Conservation (phyloP, 2,329 filamentous ascomycete species). For the Fusarium solani-melongenae region DNA sequence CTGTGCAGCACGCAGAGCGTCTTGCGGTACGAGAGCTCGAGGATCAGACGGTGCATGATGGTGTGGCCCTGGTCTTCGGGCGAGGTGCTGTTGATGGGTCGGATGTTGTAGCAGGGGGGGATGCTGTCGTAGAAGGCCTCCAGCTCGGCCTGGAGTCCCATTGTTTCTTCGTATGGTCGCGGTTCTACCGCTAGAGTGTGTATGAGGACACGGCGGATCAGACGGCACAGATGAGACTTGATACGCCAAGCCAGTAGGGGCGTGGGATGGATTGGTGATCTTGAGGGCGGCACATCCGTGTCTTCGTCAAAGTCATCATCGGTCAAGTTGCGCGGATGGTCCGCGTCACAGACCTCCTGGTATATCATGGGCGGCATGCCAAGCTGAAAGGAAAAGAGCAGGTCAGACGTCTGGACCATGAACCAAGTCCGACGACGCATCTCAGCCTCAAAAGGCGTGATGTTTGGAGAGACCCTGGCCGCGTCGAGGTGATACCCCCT, state of each 20-base stretch:
- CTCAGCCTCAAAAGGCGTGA: slow-evolving; percentile 62
- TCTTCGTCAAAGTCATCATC: slow-evolving; percentile 65
- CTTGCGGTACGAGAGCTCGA: slow-evolving; percentile 61
- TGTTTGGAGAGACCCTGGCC: slow-evolving; percentile 50
- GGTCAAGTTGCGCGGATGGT: slow-evolving; percentile 57
- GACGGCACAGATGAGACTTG: slow-evolving; percentile 56
- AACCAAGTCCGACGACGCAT: slow-evolving; percentile 63
- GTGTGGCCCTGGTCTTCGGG: slow-evolving; percentile 57
- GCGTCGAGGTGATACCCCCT: slow-evolving; percentile 65
- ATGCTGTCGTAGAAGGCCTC: slow-evolving; percentile 50
- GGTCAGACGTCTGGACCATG: slow-evolving; percentile 59
- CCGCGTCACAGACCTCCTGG: slow-evolving; percentile 59
- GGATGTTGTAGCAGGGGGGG: slow-evolving; percentile 54
- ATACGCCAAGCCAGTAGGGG: slow-evolving; percentile 55
- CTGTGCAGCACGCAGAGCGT: slow-evolving; percentile 63
- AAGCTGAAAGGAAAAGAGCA: slow-evolving; percentile 63
- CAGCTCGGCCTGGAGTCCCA: slow-evolving; percentile 54
- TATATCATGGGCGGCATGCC: slow-evolving; percentile 63
- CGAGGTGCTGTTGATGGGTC: slow-evolving; percentile 55
- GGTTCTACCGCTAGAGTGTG: slow-evolving; percentile 52
- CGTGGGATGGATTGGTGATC: slow-evolving; percentile 56
- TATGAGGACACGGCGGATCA: slow-evolving; percentile 57
- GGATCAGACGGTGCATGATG: slow-evolving; percentile 61
- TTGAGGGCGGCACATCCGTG: slow-evolving; percentile 54
- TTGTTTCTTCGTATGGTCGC: slow-evolving; percentile 49